Evolutionary conservation across 306 rosid genomes (phyloP).

Genomic region (Vigna radiata): DNA sequence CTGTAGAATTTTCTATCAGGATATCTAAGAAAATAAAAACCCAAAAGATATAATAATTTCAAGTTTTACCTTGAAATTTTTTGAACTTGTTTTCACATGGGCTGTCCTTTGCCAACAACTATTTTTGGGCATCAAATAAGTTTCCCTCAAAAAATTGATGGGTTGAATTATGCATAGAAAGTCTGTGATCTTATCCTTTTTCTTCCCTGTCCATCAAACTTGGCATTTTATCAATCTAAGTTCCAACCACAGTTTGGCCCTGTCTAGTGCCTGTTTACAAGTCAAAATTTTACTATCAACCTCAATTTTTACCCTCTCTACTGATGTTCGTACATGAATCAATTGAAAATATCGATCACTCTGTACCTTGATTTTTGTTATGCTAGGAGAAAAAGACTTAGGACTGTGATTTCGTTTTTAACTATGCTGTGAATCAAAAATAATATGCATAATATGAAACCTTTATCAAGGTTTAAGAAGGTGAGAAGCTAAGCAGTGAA

Average conservation of each 20-base stretch:
- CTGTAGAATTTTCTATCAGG: not conserved
- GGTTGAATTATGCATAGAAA: slow-evolving; percentile 22
- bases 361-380: slow-evolving; percentile 6
- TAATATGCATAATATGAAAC: slow-evolving; percentile 10
- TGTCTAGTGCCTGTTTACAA: slow-evolving; percentile 32
- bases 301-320: not conserved
- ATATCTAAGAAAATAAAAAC: not conserved
- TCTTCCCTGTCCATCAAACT: slow-evolving; percentile 17
- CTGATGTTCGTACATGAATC: not conserved
- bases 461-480: slow-evolving; percentile 20
- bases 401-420: not conserved
- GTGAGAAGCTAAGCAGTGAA: slow-evolving; percentile 20
- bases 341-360: not conserved
- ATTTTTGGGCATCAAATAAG: slow-evolving; percentile 2
- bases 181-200: not conserved
- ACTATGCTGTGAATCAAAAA: slow-evolving; percentile 16
- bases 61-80: slow-evolving; percentile 26
- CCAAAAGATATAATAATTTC: not conserved
- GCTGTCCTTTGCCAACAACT: not conserved
- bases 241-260: not conserved
- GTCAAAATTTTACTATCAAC: slow-evolving; percentile 23
- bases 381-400: slow-evolving; percentile 24
- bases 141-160: not conserved
- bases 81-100: slow-evolving; percentile 7
- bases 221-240: slow-evolving; percentile 8